Conservation (phyloP, 2,329 filamentous ascomycete genomes). For the Raffaelea albimanens region DNA sequence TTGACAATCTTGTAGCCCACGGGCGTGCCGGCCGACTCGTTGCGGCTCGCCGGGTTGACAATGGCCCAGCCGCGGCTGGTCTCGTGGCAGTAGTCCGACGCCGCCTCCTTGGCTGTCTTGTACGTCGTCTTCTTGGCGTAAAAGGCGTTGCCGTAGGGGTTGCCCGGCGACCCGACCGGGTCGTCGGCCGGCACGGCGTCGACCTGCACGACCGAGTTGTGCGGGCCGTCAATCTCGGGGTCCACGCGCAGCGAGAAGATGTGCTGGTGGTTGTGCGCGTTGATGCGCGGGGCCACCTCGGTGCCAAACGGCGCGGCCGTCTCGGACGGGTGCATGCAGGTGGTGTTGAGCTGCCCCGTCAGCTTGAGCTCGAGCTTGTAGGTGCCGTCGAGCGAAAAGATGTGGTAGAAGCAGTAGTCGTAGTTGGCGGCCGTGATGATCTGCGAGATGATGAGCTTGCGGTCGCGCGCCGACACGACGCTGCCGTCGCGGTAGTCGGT, state of each 20-base stretch:
- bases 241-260: conserved; percentile 85
- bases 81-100: conserved; percentile 71
- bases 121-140: conserved; percentile 77
- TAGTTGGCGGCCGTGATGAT: conserved; percentile 96
- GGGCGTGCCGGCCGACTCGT: conserved; percentile 76
- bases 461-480: conserved; percentile 72
- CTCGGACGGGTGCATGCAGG: conserved; percentile 69
- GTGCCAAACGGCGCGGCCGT: conserved; percentile 83
- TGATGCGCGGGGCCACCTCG: conserved; percentile 82
- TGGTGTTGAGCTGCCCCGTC: conserved; percentile 89
- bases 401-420: conserved; percentile 52
- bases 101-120: conserved; percentile 56
- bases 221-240: conserved; percentile 65
- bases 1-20: conserved; percentile 84
- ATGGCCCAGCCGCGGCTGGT: conserved; percentile 86
- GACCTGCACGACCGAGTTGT: conserved; percentile 78
- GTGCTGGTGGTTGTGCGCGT: conserved; percentile 94
- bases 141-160: conserved; percentile 86
- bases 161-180: conserved; percentile 70
- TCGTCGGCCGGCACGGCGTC: conserved; percentile 65
- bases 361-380: conserved; percentile 88
- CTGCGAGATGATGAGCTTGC: conserved; percentile 80
- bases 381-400: conserved; percentile 64
- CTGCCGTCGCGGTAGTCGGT: conserved; percentile 87
- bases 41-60: conserved; percentile 70